Conservation (phyloP, 106 monocot species). For the Iris macrosiphon region DNA sequence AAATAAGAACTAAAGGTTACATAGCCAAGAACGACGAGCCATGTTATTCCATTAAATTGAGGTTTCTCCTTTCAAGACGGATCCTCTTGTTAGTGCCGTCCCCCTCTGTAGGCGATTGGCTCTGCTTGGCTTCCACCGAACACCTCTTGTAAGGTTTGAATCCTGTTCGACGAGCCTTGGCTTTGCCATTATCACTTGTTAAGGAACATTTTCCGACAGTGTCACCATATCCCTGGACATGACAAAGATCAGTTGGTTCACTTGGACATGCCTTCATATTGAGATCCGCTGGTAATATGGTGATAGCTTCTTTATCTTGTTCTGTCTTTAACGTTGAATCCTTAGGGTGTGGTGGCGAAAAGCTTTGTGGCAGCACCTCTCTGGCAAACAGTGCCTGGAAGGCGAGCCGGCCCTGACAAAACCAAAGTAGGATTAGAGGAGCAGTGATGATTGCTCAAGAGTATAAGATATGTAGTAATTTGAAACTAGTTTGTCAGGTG, state of each 20-base stretch:
- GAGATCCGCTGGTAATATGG: slow-evolving; percentile 30
- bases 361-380: slow-evolving; percentile 80
- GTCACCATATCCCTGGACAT: background rate
- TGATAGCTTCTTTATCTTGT: slow-evolving; percentile 16
- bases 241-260: slow-evolving; percentile 11
- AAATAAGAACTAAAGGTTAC: background rate
- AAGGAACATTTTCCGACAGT: background rate
- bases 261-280: slow-evolving; percentile 26
- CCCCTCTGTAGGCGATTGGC: slow-evolving; percentile 5
- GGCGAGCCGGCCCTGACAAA: slow-evolving; percentile 80
- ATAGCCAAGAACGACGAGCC: background rate
- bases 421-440: slow-evolving; percentile 34
- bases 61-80: slow-evolving; percentile 51
- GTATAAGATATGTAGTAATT: no score
- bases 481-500: slow-evolving; percentile 1
- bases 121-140: slow-evolving; percentile 49
- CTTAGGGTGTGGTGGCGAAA: slow-evolving; percentile 41
- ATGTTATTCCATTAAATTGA: slow-evolving; percentile 12
- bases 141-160: slow-evolving; percentile 97
- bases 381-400: slow-evolving; percentile 80
- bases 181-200: slow-evolving; percentile 24
- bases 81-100: slow-evolving; percentile 64
- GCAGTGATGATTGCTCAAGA: no score
- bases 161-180: slow-evolving; percentile 46
- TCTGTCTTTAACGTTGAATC: slow-evolving; percentile 2